These are phyloP conservation scores for Citrus hindsii DNA, from an alignment of 345 rosid species.

Conservation along the genomic window DNA sequence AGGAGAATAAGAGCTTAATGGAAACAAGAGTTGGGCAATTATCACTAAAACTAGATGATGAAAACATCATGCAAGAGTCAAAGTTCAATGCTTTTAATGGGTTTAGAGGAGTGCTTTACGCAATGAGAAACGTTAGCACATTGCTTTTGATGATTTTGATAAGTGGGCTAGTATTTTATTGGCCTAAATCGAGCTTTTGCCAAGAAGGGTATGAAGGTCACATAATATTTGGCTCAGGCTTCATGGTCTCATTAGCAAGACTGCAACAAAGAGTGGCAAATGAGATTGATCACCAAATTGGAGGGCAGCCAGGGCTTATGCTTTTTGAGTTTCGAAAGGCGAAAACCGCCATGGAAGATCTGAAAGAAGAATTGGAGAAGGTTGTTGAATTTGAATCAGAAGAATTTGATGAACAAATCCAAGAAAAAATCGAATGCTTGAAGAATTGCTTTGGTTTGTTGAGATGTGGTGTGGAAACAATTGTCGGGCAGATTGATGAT, in stretches of 20 bases:
- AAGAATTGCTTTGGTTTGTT: conserved; percentile 59
- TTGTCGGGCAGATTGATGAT: conserved; percentile 76
- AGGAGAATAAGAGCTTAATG: conserved; percentile 38
- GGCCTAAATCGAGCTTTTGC: conserved; percentile 33
- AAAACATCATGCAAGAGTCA: conserved; percentile 31
- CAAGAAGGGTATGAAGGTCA: conserved; percentile 23
- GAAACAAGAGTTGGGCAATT: conserved; percentile 29
- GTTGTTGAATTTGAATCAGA: conserved; percentile 23
- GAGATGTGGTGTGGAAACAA: conserved; percentile 63
- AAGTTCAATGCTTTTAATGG: conserved; percentile 66
- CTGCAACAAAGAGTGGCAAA: conserved; percentile 55
- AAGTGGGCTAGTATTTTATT: conserved; percentile 56
- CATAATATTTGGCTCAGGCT: conserved; percentile 38
- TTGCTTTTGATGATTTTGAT: conserved; percentile 57
- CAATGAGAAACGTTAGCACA: conserved; percentile 67
- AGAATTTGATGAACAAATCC: conserved; percentile 13
- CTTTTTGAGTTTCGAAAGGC: conserved; percentile 59
- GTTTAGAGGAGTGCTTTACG: conserved; percentile 74
- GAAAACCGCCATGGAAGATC: conserved; percentile 57
- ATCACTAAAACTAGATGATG: conserved; percentile 27
- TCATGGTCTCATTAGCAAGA: conserved; percentile 51
- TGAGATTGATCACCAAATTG: conserved; percentile 39
- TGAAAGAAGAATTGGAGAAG: conserved; percentile 54
- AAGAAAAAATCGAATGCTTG: conserved; percentile 51
- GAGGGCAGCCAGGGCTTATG: conserved; percentile 44